Conservation (phyloP, 805 yeast species). For the Metschnikowia gelsemii region DNA sequence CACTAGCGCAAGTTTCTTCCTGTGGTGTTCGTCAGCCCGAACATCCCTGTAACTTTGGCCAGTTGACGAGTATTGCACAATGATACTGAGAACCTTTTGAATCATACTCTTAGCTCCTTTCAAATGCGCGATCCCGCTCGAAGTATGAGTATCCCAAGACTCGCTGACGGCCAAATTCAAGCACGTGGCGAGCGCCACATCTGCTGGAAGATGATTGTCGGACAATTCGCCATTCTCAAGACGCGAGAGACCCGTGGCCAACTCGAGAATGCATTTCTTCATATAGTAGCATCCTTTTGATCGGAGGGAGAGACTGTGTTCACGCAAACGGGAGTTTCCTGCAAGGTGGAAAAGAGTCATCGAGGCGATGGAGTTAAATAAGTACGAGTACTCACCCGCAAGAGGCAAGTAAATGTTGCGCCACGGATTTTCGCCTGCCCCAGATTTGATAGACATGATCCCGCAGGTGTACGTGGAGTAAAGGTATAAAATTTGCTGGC, state of each 20-base stretch:
- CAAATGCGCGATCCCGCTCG: constrained; percentile 67
- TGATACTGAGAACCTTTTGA: constrained; percentile 40
- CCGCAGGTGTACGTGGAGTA: constrained; percentile 39
- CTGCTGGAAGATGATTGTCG: constrained; percentile 47
- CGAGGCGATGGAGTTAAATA: constrained; percentile 62
- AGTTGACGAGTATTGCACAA: constrained; percentile 23
- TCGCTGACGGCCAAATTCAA: constrained; percentile 63
- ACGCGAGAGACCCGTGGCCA: constrained; percentile 53
- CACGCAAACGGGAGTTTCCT: constrained; percentile 36
- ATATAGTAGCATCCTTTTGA: constrained; percentile 55
- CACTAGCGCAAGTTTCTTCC: constrained; percentile 31
- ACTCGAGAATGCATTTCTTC: constrained; percentile 57
- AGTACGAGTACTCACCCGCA: constrained; percentile 53
- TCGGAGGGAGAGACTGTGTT: constrained; percentile 45
- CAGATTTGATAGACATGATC: constrained; percentile 62
- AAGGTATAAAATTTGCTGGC: constrained; percentile 36
- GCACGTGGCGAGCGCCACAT: constrained; percentile 66
- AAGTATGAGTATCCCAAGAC: constrained; percentile 65
- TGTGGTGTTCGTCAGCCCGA: constrained; percentile 7
- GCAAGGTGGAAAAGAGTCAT: constrained; percentile 63
- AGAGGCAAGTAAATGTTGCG: constrained; percentile 54
- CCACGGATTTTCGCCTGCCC: constrained; percentile 70
- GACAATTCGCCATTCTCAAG: constrained; percentile 23
- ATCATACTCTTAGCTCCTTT: constrained; percentile 66
- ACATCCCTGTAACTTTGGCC: not conserved